These are phyloP conservation scores for Juncus effusus DNA, from an alignment of 176 grass and related monocot genomes.

Conservation along the genomic window DNA sequence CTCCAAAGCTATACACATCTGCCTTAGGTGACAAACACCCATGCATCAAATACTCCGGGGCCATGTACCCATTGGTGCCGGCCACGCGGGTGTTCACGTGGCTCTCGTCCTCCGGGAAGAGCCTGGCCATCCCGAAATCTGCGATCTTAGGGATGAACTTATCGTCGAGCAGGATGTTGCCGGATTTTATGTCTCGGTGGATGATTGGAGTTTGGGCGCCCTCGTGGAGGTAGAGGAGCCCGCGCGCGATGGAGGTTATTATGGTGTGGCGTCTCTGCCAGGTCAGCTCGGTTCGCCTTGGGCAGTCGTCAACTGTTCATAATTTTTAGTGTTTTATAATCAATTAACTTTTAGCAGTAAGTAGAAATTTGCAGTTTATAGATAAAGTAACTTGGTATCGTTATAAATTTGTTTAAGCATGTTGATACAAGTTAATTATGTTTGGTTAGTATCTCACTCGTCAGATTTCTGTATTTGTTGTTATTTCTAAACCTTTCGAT, in stretches of 20 bases:
- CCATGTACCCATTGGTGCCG: conserved; percentile 43
- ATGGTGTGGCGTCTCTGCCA: conserved; percentile 36
- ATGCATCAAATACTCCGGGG: conserved; percentile 45
- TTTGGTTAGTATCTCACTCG: no score
- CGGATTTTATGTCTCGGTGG: conserved; percentile 43
- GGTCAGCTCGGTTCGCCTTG: conserved; percentile 22
- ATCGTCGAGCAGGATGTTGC: conserved; percentile 38
- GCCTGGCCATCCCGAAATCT: conserved; percentile 39
- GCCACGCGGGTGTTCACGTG: conserved; percentile 42
- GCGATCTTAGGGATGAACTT: conserved; percentile 40
- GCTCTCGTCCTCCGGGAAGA: conserved; percentile 32
- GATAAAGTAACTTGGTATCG: neutral
- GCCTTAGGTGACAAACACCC: conserved; percentile 42
- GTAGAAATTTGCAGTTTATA: neutral
- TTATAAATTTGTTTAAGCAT: neutral
- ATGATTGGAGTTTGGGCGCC: conserved; percentile 37
- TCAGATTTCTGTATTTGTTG: no score
- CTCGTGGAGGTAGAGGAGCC: conserved; percentile 50
- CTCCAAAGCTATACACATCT: conserved; percentile 47
- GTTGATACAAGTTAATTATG: no score
- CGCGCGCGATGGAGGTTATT: conserved; percentile 33
- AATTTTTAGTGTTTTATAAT: no score
- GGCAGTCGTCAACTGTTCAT: conserved; percentile 1
- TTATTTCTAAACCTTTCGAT: no score
- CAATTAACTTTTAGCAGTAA: neutral